Evolutionary conservation across 768 basidiomycete genomes (phyloP), one percentile per base, ranked within the genome.

Genomic region (Tephrocybe sp.): DNA sequence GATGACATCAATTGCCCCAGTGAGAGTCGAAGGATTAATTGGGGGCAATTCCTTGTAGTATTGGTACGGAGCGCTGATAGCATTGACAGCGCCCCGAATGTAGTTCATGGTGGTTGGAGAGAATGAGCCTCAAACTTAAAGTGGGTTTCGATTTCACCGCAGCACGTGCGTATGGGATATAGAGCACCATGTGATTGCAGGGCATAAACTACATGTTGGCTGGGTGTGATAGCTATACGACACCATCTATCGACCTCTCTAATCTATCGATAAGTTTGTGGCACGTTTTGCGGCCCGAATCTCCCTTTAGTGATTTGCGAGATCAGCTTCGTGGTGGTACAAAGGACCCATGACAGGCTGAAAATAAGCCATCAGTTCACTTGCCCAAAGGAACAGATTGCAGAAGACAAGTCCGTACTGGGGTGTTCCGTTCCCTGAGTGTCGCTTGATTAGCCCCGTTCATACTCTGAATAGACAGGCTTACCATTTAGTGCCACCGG

Each of bases 1-100:
- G 62, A 99, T 94, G 69, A 99, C 92, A 78, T 99, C 96, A 79
- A 98, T 97, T 38, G 97, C 97, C 39, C 97, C 96, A 3, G 95
- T 97, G 51, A 99, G 83, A 0, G 97, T 99, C 0, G 96, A 87
- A 0, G 97, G 94, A 62, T 99, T 99, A 56, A 97, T 90, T 36
- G 81, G 81, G 2, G 81, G 78, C n/a, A 85, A 72, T 51, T 91
- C 90, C 68, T 85, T 89, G 78, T 93, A 93, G 73, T 93, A 93
- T 54, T 90, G 88, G 66, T 91, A 91, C 12, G 90, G 89, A 11
- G 88, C 90, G 68, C 84, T 88, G 65, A 92, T 89, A 36, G 88
- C 88, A 63, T 74, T 88, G 65, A 92, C 85, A 20, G 90, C 90
- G 55, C 90, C 90, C 58, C 90, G 85, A 64, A 93, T 72, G 69